Evolutionary conservation across 768 basidiomycete species (phyloP), one percentile per base, ranked within the genome.

Genomic region (Psilocybe sp.): DNA sequence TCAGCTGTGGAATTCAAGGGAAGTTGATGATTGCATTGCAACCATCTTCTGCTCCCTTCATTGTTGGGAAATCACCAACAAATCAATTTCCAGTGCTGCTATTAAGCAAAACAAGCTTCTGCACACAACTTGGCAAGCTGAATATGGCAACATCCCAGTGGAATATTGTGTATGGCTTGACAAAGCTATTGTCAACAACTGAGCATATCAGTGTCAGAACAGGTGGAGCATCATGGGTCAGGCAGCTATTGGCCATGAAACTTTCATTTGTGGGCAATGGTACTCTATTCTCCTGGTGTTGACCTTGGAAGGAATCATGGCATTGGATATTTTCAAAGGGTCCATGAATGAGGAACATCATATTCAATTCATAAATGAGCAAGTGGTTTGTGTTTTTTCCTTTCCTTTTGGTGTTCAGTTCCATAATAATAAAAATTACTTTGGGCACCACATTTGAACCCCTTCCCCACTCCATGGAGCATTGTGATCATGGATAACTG

Each of bases 401-500:
- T 19, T 9, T n/a, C 12, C 5, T 14, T 47, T 32, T 41, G 18
- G 1, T 15, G 8, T 20, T 9, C 5, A 18, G 20, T 39, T 32
- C 35, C 23, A 38, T 28, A 11, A 14, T 44, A n/a, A n/a, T 8
- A 2, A 19, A 16, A 18, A n/a, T n/a, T 39, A 33, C 6, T 37
- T 19, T 35, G 63, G 62, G 59, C 57, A 20, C 61, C 63, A 10
- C 47, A 57, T 13, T 50, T 69, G 39, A 67, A 61, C 31, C 71
- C 69, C 31, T 75, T 61, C 55, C 72, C 70, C 3, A 59, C 54
- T 1, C 58, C 56, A 1, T 47, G 58, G 4, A 74, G 73, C 51
- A 62, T 73, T 11, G 55, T 74, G n/a, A 60, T 75, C 1, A 52
- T 74, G 16, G 68, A 75, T 52, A 75, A 74, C 52, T 73, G 70